Evolutionary conservation across 257 asterid species (phyloP).

Genomic region (Cruciata laevipes): DNA sequence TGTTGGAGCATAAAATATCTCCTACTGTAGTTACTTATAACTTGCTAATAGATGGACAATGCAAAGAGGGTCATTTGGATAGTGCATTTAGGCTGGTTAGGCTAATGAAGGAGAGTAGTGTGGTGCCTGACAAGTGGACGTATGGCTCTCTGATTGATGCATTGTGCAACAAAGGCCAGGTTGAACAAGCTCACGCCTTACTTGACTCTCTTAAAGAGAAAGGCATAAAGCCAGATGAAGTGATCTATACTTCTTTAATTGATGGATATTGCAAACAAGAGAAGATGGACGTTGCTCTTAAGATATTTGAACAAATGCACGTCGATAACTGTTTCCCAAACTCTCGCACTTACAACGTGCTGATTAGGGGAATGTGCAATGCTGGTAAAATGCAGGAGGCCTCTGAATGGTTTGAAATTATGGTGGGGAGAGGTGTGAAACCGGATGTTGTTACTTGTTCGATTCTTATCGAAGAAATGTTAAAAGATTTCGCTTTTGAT

Average conservation of each 20-base stretch:
- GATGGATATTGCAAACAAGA: constrained; percentile 51
- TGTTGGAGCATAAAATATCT: constrained; percentile 41
- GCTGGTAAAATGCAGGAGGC: constrained; percentile 46
- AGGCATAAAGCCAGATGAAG: constrained; percentile 41
- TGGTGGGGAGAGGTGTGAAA: constrained; percentile 44
- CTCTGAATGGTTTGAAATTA: constrained; percentile 35
- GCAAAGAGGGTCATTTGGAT: constrained; percentile 50
- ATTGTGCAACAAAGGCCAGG: constrained; percentile 49
- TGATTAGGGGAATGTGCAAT: constrained; percentile 58
- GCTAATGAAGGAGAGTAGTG: constrained; percentile 50
- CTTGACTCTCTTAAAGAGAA: constrained; percentile 45
- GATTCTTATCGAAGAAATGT: constrained; percentile 51
- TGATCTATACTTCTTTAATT: constrained; percentile 50
- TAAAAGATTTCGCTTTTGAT: constrained; percentile 53
- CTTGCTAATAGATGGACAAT: constrained; percentile 59
- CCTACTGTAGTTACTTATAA: constrained; percentile 54
- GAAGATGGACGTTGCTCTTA: constrained; percentile 43
- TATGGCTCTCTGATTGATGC: constrained; percentile 54
- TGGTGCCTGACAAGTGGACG: constrained; percentile 54
- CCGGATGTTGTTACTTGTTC: constrained; percentile 50
- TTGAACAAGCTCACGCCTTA: constrained; percentile 40
- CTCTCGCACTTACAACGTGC: constrained; percentile 49
- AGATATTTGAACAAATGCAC: constrained; percentile 48
- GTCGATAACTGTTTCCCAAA: constrained; percentile 44
- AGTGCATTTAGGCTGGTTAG: constrained; percentile 56